phyloP scores from a whole-genome alignment of 495 filamentous ascomycete genomes.

The Tuber brumale region DNA sequence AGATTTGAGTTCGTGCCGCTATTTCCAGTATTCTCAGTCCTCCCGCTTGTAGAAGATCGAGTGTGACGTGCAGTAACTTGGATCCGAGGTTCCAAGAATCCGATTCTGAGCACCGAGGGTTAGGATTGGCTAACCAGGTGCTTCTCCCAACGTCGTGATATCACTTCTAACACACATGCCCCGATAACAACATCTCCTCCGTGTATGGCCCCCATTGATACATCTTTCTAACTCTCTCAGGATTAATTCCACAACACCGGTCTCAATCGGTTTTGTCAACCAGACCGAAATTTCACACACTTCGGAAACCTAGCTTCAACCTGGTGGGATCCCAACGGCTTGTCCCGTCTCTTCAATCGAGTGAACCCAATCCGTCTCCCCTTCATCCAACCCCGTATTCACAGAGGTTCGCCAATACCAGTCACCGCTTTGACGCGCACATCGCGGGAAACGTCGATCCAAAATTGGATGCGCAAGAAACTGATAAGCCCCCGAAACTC shows the following conservation, averaged over 20 bases:
- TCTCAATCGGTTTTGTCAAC: slow-evolving; percentile 62
- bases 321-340: slow-evolving; percentile 97
- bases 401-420: slow-evolving; percentile 45
- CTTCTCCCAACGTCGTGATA: background rate
- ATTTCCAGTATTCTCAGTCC: background rate
- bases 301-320: slow-evolving; percentile 86
- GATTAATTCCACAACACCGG: background rate
- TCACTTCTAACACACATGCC: background rate
- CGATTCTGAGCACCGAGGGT: background rate
- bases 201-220: background rate
- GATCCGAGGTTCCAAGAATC: background rate
- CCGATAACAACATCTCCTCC: background rate
- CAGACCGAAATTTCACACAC: slow-evolving; percentile 80
- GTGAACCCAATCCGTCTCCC: slow-evolving; percentile 97
- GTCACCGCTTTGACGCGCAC: slow-evolving; percentile 25
- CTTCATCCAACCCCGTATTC: slow-evolving; percentile 69
- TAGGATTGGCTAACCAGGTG: background rate
- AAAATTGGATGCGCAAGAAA: slow-evolving; percentile 35
- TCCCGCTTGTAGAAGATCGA: background rate
- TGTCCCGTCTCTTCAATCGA: slow-evolving; percentile 83
- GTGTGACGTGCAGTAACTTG: background rate
- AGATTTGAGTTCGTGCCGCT: background rate
- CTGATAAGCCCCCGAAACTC: slow-evolving; percentile 41
- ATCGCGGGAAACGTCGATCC: slow-evolving; percentile 16
- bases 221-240: background rate